Base-by-base conservation (phyloP, 345 rosid genomes). In the Populus simonii region DNA sequence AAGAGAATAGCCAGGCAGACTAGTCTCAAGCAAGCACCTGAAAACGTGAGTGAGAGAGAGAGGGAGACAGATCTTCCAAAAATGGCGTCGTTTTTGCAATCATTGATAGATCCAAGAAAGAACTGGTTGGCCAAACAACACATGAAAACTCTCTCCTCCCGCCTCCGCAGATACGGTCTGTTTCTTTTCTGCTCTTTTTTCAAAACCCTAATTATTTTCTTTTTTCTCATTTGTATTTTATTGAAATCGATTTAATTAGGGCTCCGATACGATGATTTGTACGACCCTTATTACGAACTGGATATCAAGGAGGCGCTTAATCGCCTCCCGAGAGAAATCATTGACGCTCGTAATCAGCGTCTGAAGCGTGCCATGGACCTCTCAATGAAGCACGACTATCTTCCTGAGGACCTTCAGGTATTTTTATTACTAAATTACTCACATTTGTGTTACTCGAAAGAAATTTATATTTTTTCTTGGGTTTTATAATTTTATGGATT, bases 351-450 rank as follows among this genome's bases (percentile, higher is more conserved):
- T 43, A 75, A 89, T 83, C 98, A 96, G 92, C 99, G 97, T 15
- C 93, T 96, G 76, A 93, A 93, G 89, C 99, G 98, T 66, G 97
- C 99, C 74, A 90, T 93, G 90, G 99, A 96, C 81, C 98, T 96
- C 75, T 96, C 99, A 76, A 89, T 96, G 98, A 96, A 96, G 87
- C 99, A 96, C 82, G 87, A 91, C 87, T 92, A 92, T 83, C 98
- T 96, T 39, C 85, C 94, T 23, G 81, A 88, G 74, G 81, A 93
- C 65, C 92, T 96, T 45, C 97, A 91, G 97, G 98, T 95, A 76
- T 68, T 10, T 45, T 33, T 18, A 63, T 22, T 25, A 55, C 16
- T 53, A 9, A 33, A 73, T 41, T 5, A n/a, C 65, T 3, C 16
- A 29, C 62, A 13, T 4, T 29, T 1, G 15, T 36, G 45, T 66